Base-by-base conservation (phyloP, 2,329 filamentous ascomycete species). In the Rhynchosporium agropyri region DNA sequence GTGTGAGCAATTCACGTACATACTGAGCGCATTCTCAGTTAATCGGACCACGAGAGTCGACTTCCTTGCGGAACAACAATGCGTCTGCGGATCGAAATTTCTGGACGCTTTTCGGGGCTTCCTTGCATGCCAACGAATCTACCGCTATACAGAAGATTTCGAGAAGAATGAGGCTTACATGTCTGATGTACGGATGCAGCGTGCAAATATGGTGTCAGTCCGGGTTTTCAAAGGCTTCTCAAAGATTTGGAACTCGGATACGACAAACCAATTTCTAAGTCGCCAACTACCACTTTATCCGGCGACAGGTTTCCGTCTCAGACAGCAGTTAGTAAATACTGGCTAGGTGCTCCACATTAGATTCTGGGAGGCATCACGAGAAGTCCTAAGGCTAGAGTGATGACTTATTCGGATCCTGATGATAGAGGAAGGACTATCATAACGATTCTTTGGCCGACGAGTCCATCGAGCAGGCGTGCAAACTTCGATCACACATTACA, bases 331-430 rank as follows among this genome's bases (percentile, higher is more conserved):
- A 77, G 76, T 61, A 67, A 78, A 40, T 80, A 80, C 64, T 79
- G 76, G 67, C 79, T 78, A 2, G 69, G 75, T 1, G 74, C 67
- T 31, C 74, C 69, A 1, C 63, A 63, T 7, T 75, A 77, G 60
- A 78, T 77, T 0, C 74, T 77, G 0, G 79, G 79, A 12, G 55
- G 66, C 12, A 79, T 81, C 58, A 79, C 77, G 13, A 78, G 79
- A n/a, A 74, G 72, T 45, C 77, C 76, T 7, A 73, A 76, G 29
- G 71, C 69, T 33, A 65, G 66, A 49, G 40, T 61, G 57, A 64
- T 55, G 3, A 56, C 12, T 13, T 64, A 28, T 13, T 55, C 57
- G 7, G 61, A 62, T 56, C 4, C 10, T 2, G 36, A 40, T 9
- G 65, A 61, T 20, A 20, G 20, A 20, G 20, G 20, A 20, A 20